Base-by-base conservation (phyloP, 1,284 basidiomycete species). In the Puccinia coronata region DNA sequence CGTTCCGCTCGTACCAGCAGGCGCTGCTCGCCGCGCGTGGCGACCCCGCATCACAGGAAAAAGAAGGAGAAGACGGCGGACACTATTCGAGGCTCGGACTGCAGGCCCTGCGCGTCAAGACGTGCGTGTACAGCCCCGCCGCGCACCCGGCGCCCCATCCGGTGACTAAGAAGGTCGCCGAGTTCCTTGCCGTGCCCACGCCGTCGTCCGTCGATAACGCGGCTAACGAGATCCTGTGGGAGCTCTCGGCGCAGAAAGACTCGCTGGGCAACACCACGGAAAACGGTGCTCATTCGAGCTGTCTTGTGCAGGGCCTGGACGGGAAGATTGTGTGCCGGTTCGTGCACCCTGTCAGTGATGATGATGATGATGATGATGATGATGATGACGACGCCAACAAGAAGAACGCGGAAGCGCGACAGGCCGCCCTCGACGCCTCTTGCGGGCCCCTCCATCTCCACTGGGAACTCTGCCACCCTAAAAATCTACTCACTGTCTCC, bases 1-100 rank as follows among this genome's bases (percentile, higher is more conserved):
- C 23, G 0, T 80, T 80, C 34, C 77, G 69, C 16, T 8, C 9
- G 41, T 71, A 70, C 43, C 49, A 63, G n/a, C 51, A 39, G 39
- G 31, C 20, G 47, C 3, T 8, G 47, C 34, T 28, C n/a, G n/a
- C n/a, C n/a, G n/a, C n/a, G n/a, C n/a, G n/a, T n/a, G n/a, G n/a
- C n/a, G n/a, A n/a, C n/a, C n/a, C n/a, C n/a, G n/a, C n/a, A n/a
- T n/a, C n/a, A n/a, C n/a, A n/a, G n/a, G 51, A 57, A 51, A 2
- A 53, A 23, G 34, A 63, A n/a, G 18, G 18, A 39, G 36, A 43
- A 16, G 61, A 65, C n/a, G 12, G 9, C 18, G 61, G 34, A 16
- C 16, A 47, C 43, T 47, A 47, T 16, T 6, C 43, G 43, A 6
- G 16, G 43, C 9, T 16, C 20, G 5, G 73, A 63, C 6, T 47